Base-by-base conservation (phyloP, 2,329 filamentous ascomycete genomes). In the Aschersonia sp. region DNA sequence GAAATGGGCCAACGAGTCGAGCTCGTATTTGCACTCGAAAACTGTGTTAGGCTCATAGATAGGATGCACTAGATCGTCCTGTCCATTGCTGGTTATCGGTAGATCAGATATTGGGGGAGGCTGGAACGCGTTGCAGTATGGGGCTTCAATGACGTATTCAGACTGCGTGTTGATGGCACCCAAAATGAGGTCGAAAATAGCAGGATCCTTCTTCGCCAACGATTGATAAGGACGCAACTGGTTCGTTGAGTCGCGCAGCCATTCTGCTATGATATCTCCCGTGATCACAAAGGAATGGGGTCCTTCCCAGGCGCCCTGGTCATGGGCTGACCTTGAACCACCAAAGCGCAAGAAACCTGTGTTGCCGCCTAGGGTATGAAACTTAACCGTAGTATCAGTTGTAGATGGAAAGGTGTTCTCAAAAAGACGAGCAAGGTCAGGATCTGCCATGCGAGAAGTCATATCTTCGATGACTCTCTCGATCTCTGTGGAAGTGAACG, bases 1-100 rank as follows among this genome's bases (percentile, higher is more conserved):
- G 63, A 98, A 98, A 60, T 94, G 83, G 0, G 89, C 92, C 0
- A 98, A 73, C 7, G 89, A 96, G 66, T 98, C 92, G 29, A 98
- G 79, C 68, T 98, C 92, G 65, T 97, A 98, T 67, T 98, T 98
- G 77, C 92, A 98, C 66, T 98, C 92, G 54, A 96, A 98, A 4
- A 98, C 92, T 45, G 81, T 77, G 0, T 73, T 78, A 0, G 83
- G 83, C 58, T 97, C 88, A 60, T 94, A 97, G 1, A 73, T 72
- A 0, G 92, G 92, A 57, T 95, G 87, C 0, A 98, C 92, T 7
- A 62, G 66, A 59, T 98, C 92, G 22, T 83, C 76, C 61, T 95
- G 86, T 4, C 86, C 86, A 58, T 90, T 95, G 56, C 77, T 75
- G 12, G 81, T 82, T 5, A 83, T 70, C 4, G 73, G 67, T 1